Evolutionary conservation across 495 filamentous ascomycete species (phyloP).

Genomic region (Astrothelium macrocarpum): DNA sequence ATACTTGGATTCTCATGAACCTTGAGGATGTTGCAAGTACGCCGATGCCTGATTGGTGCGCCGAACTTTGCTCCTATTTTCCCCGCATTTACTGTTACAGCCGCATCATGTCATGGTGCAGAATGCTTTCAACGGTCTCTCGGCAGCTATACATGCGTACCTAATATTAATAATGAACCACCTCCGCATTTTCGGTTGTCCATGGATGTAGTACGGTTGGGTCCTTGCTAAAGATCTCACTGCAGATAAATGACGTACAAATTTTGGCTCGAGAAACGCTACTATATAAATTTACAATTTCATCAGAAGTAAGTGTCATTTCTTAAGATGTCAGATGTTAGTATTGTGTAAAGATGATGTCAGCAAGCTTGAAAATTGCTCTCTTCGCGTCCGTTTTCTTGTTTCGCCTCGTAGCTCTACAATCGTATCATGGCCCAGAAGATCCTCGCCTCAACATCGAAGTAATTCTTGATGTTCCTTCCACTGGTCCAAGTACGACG

Average conservation of each 20-base stretch:
- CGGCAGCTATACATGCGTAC: not conserved
- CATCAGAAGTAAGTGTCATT: not conserved
- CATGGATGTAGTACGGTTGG: not conserved
- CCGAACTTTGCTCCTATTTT: not conserved
- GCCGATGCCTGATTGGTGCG: no score
- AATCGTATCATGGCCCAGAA: slow-evolving; percentile 12
- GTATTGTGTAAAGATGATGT: not conserved
- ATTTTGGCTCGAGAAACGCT: no score
- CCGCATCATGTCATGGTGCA: not conserved
- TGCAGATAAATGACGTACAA: not conserved
- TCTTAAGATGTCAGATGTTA: not conserved
- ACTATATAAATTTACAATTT: not conserved
- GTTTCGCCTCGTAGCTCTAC: not conserved
- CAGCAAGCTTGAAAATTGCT: not conserved
- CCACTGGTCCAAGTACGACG: slow-evolving; percentile 14
- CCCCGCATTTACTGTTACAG: not conserved
- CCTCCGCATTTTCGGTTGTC: not conserved
- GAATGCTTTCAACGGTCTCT: not conserved
- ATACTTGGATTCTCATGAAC: no score
- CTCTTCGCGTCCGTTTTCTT: not conserved
- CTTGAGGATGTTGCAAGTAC: no score
- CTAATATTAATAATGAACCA: not conserved
- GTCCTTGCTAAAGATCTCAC: not conserved
- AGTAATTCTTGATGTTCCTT: slow-evolving; percentile 4
- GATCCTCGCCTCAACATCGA: slow-evolving; percentile 12